Conservation (phyloP, 345 rosid genomes). For the Citrus sp. region DNA sequence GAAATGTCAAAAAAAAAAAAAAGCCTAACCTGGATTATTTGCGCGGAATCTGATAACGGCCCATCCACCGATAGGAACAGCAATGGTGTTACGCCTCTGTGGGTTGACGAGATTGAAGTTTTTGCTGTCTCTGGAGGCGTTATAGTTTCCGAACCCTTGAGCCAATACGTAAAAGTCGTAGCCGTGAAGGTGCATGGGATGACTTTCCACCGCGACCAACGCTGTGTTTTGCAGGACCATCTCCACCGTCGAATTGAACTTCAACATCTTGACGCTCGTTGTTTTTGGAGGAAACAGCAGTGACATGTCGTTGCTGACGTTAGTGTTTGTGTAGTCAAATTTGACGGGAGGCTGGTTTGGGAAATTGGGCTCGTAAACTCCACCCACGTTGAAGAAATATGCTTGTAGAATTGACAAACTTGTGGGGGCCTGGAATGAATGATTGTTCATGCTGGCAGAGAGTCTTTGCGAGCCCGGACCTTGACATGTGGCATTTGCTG, state of each 20-base stretch:
- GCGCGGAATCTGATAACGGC: constrained; percentile 78
- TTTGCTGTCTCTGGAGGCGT: constrained; percentile 37
- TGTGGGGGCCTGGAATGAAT: constrained; percentile 50
- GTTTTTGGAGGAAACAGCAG: constrained; percentile 46
- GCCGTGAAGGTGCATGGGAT: constrained; percentile 91
- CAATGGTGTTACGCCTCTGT: constrained; percentile 67
- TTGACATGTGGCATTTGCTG: constrained; percentile 46
- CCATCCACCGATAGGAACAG: constrained; percentile 85
- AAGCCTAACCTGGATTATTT: constrained; percentile 64
- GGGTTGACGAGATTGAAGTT: constrained; percentile 65
- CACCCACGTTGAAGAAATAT: constrained; percentile 39
- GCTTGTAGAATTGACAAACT: constrained; percentile 61
- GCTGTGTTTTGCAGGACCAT: constrained; percentile 77
- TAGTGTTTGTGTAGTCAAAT: constrained; percentile 64
- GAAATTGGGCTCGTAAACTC: constrained; percentile 64
- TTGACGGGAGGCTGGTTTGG: constrained; percentile 53
- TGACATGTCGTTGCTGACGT: constrained; percentile 19
- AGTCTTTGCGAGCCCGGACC: constrained; percentile 27
- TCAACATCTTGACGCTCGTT: constrained; percentile 58
- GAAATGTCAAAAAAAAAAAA: neutral
- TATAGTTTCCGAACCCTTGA: constrained; percentile 87
- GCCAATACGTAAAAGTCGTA: constrained; percentile 76
- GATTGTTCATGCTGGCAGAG: constrained; percentile 80
- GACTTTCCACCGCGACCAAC: constrained; percentile 54
- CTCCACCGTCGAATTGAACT: constrained; percentile 76